These are phyloP conservation scores for Pythium brachiatum DNA, from an alignment of 352 stramenopile genomes.

Conservation along the genomic window DNA sequence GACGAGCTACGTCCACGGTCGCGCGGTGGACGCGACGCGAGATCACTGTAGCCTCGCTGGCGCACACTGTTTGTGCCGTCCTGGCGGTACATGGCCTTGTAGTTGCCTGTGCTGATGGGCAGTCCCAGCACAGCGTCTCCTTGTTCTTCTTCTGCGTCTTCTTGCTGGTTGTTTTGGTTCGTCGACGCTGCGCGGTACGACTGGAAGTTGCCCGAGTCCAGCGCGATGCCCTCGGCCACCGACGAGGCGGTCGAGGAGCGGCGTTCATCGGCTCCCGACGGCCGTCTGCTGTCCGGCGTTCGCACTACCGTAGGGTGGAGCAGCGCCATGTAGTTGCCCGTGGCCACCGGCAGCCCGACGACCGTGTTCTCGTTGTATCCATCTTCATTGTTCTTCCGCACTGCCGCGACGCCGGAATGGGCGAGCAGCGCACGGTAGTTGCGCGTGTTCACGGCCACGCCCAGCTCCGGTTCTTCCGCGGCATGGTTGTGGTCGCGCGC, in stretches of 20 bases:
- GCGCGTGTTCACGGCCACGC: constrained; percentile 28
- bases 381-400: constrained; percentile 6
- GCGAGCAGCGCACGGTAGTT: constrained; percentile 24
- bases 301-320: constrained; percentile 3
- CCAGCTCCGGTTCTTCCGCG: constrained; percentile 34
- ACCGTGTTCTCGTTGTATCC: constrained; percentile 23
- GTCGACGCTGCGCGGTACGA: constrained; percentile 17
- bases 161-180: constrained; percentile 6
- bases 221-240: constrained; percentile 11
- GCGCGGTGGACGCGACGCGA: constrained; percentile 22
- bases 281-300: neutral
- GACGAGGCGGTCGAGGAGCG: neutral
- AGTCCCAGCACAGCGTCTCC: constrained; percentile 49
- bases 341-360: constrained; percentile 30
- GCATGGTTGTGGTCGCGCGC: constrained; percentile 3
- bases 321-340: constrained; percentile 35
- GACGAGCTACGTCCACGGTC: constrained; percentile 37
- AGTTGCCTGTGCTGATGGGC: constrained; percentile 63
- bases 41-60: constrained; percentile 55
- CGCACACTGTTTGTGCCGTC: constrained; percentile 19
- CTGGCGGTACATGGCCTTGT: constrained; percentile 34
- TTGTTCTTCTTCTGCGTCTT: constrained; percentile 13
- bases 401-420: neutral
- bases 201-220: constrained; percentile 23
- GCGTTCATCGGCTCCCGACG: constrained; percentile 1